phyloP scores from a whole-genome alignment of 164 flowering plant genomes.

The Stephania yunnanensis region DNA sequence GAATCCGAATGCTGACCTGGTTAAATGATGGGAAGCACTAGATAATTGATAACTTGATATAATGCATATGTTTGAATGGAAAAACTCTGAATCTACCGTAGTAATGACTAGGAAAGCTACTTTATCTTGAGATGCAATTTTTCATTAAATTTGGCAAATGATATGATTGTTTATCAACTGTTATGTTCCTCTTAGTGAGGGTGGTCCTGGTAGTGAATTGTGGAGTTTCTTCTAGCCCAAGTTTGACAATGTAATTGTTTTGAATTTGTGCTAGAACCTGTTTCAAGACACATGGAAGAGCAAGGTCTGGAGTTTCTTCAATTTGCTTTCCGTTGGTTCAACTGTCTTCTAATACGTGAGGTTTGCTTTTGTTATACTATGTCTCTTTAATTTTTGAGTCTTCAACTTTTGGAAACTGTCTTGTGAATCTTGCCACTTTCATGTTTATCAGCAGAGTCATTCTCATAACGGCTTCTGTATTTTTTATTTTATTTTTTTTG shows the following conservation, averaged over 20 bases:
- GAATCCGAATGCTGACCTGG: too few species aligned
- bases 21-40: too few species aligned
- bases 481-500: too few species aligned
- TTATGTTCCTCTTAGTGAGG: background rate
- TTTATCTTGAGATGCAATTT: background rate
- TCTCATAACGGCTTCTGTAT: too few species aligned
- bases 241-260: slow-evolving; percentile 7
- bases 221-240: background rate
- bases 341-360: slow-evolving; percentile 98
- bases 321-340: slow-evolving; percentile 99
- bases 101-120: too few species aligned
- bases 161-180: background rate
- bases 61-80: too few species aligned
- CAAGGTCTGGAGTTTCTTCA: slow-evolving; percentile 98
- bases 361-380: slow-evolving; percentile 27
- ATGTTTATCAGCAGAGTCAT: slow-evolving; percentile 3
- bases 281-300: slow-evolving; percentile 90
- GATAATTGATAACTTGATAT: too few species aligned
- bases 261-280: slow-evolving; percentile 56
- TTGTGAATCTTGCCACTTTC: background rate
- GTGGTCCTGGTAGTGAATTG: background rate
- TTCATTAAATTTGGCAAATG: background rate
- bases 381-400: too few species aligned
- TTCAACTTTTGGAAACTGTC: background rate
- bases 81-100: too few species aligned